phyloP scores from a whole-genome alignment of 179 eudicot genomes.

The Camellia oleifera region DNA sequence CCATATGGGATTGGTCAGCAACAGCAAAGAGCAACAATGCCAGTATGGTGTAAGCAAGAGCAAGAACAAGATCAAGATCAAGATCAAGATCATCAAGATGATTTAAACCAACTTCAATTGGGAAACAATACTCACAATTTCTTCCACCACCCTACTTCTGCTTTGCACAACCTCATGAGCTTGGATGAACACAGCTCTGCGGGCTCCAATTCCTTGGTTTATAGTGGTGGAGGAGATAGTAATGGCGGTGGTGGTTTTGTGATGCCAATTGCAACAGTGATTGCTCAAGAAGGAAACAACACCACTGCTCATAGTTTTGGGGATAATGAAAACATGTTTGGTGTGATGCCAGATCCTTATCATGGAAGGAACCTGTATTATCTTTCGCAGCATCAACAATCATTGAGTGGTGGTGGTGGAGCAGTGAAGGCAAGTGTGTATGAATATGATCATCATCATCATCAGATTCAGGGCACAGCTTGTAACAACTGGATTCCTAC shows the following conservation, averaged over 20 bases:
- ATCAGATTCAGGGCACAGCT: constrained; percentile 31
- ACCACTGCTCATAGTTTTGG: constrained; percentile 11
- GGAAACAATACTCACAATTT: constrained; percentile 51
- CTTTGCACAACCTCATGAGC: constrained; percentile 61
- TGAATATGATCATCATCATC: constrained; percentile 30
- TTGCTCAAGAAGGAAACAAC: constrained; percentile 30
- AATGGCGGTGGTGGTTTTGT: constrained; percentile 18
- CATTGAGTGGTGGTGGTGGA: constrained; percentile 6
- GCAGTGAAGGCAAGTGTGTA: constrained; percentile 28
- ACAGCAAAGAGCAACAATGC: constrained; percentile 27
- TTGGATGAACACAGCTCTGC: constrained; percentile 56
- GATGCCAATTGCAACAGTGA: constrained; percentile 42
- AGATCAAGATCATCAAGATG: constrained; percentile 20
- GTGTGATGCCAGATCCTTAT: constrained; percentile 17
- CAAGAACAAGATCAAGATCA: constrained; percentile 18
- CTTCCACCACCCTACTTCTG: constrained; percentile 35
- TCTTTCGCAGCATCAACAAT: constrained; percentile 29
- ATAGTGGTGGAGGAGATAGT: constrained; percentile 25
- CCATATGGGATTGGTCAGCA: constrained; percentile 20
- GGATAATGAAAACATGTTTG: constrained; percentile 28
- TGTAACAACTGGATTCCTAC: constrained; percentile 68
- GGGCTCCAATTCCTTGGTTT: constrained; percentile 35
- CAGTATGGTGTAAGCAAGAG: constrained; percentile 82
- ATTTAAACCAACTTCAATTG: constrained; percentile 38
- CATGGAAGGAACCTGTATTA: constrained; percentile 40